phyloP scores from a whole-genome alignment of 2,329 filamentous ascomycete species.

The Fusarium torulosum region DNA sequence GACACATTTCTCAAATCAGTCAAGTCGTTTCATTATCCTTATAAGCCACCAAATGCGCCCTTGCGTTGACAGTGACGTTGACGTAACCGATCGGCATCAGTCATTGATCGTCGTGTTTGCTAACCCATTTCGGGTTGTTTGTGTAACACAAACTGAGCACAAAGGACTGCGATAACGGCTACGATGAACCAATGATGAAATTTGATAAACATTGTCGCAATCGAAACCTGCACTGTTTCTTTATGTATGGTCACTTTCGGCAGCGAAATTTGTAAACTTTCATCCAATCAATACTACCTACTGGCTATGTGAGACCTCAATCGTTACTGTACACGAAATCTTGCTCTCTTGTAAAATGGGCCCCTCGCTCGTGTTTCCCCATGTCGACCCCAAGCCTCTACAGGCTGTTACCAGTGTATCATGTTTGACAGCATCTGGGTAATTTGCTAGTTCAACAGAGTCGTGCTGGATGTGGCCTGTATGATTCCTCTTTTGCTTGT shows the following conservation, averaged over 20 bases:
- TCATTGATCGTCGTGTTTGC: neutral
- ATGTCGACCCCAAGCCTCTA: neutral
- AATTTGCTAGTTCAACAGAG: slow-evolving; percentile 12
- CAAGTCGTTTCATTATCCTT: neutral
- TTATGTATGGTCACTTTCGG: too few relatives aligned
- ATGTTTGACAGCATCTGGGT: neutral
- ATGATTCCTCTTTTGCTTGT: slow-evolving; percentile 19
- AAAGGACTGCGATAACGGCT: neutral
- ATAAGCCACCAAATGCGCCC: slow-evolving; percentile 7
- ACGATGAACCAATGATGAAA: too few relatives aligned
- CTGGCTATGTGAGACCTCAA: slow-evolving; percentile 1
- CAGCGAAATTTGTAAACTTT: too few relatives aligned
- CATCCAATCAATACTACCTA: too few relatives aligned
- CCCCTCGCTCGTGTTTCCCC: slow-evolving; percentile 27
- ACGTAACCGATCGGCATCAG: slow-evolving; percentile 8
- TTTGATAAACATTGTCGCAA: neutral
- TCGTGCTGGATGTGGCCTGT: slow-evolving; percentile 34
- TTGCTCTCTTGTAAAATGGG: slow-evolving; percentile 15
- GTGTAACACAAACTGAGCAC: neutral
- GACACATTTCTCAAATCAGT: neutral
- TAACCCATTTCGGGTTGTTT: neutral
- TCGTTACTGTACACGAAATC: slow-evolving; percentile 27
- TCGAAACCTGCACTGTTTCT: neutral
- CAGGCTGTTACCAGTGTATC: neutral
- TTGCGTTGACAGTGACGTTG: slow-evolving; percentile 20